Percentiles rank a stretch among this genome's conserved stretches.
These are phyloP conservation scores for Hymenoscyphus scutula DNA, from an alignment of 2,329 filamentous ascomycete species.

Conservation along the genomic window DNA sequence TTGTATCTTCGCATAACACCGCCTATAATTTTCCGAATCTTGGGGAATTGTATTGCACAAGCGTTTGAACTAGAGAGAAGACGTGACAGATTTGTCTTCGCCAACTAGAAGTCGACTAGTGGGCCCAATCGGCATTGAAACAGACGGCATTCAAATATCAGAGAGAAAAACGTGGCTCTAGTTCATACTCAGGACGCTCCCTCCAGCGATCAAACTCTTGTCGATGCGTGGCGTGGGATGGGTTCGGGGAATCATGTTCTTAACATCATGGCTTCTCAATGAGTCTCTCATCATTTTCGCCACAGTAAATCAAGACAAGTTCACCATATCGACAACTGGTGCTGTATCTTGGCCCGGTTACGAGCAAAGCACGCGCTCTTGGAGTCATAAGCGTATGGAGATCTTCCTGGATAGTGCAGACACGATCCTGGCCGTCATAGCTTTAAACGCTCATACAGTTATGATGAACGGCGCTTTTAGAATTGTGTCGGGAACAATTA, in stretches of 20 bases:
- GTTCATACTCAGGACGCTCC: conserved; percentile 9
- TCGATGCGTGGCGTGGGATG: conserved; percentile 11
- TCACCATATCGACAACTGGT: neutral
- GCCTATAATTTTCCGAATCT: neutral
- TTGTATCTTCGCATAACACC: too few species aligned
- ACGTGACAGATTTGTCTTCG: too few species aligned
- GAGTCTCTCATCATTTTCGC: conserved; percentile 8
- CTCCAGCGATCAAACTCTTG: conserved; percentile 17
- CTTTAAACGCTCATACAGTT: neutral
- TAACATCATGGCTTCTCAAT: conserved; percentile 1
- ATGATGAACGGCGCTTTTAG: conserved; percentile 6
- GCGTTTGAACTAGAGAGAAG: conserved; percentile 3
- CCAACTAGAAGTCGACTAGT: too few species aligned
- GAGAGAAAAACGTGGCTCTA: conserved; percentile 14
- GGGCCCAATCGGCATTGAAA: neutral
- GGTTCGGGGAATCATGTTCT: conserved; percentile 8
- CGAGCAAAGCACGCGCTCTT: neutral
- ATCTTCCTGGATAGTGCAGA: neutral
- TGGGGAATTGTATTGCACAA: conserved; percentile 1
- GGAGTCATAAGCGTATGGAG: neutral
- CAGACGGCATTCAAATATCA: conserved; percentile 5
- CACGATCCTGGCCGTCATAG: neutral
- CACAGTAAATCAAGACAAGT: neutral
- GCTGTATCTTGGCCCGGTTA: neutral
- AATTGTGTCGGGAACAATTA: neutral